These are phyloP conservation scores for Neopestalotiopsis sp. DNA, from an alignment of 2,329 filamentous ascomycete genomes.

Conservation along the genomic window DNA sequence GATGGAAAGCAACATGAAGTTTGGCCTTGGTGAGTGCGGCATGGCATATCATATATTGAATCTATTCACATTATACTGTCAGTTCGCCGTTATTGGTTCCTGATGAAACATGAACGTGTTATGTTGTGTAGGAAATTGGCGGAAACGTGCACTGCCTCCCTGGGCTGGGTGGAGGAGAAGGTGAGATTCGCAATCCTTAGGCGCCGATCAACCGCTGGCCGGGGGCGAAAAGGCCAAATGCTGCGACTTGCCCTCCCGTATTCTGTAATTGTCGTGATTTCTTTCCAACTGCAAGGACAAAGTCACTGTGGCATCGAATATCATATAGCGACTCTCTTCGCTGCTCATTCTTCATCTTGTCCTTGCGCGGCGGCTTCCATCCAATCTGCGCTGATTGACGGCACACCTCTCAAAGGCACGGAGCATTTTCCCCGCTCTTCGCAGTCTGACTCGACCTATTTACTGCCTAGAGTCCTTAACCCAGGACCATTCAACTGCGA, in stretches of 20 bases:
- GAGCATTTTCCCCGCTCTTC: neutral
- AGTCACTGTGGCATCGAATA: neutral
- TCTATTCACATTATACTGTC: neutral
- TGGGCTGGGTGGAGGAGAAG: neutral
- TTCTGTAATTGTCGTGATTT: neutral
- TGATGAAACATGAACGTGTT: neutral
- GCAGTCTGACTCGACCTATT: neutral
- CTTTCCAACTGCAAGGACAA: neutral
- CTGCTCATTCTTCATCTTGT: neutral
- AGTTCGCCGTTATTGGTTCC: neutral
- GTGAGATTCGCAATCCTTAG: neutral
- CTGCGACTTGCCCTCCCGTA: neutral
- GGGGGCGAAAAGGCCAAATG: neutral
- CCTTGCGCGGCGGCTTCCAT: neutral
- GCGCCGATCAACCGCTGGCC: slow-evolving; percentile 1
- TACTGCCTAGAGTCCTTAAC: neutral
- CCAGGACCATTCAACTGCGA: neutral
- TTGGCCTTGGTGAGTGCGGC: too few species aligned
- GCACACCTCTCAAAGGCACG: neutral
- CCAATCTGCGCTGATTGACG: neutral
- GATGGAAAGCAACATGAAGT: too few species aligned
- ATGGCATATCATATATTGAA: too few species aligned
- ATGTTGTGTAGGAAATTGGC: neutral
- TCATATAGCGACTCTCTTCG: neutral
- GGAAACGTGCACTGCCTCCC: slow-evolving; percentile 1